Base-by-base conservation (phyloP, 2,329 filamentous ascomycete species). In the Fusarium sp. region DNA sequence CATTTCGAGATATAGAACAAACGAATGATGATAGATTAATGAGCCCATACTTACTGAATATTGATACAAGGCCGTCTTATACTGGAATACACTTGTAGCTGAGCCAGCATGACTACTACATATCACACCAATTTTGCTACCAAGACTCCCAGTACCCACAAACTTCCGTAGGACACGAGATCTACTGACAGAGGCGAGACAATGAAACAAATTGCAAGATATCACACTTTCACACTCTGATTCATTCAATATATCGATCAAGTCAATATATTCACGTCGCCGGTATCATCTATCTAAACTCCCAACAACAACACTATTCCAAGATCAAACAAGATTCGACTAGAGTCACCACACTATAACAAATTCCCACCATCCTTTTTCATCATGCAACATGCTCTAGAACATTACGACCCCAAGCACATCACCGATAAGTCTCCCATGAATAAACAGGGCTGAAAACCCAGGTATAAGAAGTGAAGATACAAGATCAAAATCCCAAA, bases 241-340 rank as follows among this genome's bases (percentile, higher is more conserved):
- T 63, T 59, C 62, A 59, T 51, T 32, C 44, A 63, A 31, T 59
- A 63, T 63, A 63, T 54, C 53, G 57, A 65, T 42, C 43, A 50
- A 19, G 46, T 46, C 43, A 65, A 62, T 37, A 57, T 65, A 50
- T 62, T 25, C 56, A 63, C 62, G 67, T 69, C 51, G 67, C 67
- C 67, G 63, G 52, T 68, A 65, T 70, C 55, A 61, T 69, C 67
- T 69, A 69, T 44, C 57, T 54, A 48, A 57, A 65, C 53, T 63
- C 67, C 67, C 48, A 36, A 14, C 36, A 43, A 53, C 19, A 39
- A 53, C 50, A 57, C 44, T 61, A 36, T 19, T 35, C 21, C 32
- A 42, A 43, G 39, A 39, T 29, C 47, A 41, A 44, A 58, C 39
- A 58, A 41, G 45, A 37, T 46, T 43, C 8, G 35, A 42, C 37